phyloP scores from a whole-genome alignment of 1,284 basidiomycete genomes.

The Naganishia sp. region DNA sequence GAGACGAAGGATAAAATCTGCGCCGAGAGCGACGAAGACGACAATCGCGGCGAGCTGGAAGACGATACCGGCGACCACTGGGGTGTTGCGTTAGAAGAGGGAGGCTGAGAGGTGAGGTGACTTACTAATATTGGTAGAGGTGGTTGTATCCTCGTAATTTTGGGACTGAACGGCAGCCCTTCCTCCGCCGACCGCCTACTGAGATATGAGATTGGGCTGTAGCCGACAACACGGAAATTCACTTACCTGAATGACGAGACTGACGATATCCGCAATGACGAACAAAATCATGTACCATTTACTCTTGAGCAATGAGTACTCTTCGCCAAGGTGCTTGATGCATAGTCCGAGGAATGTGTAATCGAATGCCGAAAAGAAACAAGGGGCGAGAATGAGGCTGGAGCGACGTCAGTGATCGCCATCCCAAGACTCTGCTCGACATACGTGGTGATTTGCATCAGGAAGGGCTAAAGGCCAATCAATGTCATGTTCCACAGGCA shows the following conservation, averaged over 20 bases:
- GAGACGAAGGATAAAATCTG: conserved; percentile 45
- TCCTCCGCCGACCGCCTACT: conserved; percentile 53
- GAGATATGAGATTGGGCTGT: neutral
- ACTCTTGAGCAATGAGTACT: conserved; percentile 48
- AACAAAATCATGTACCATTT: conserved; percentile 50
- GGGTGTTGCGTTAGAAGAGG: neutral
- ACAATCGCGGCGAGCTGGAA: conserved; percentile 49
- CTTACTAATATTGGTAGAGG: conserved; percentile 41
- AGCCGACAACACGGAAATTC: too few relatives aligned
- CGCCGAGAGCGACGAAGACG: conserved; percentile 43
- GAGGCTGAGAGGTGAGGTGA: neutral
- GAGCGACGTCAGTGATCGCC: neutral
- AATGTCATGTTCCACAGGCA: neutral
- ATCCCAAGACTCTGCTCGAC: conserved; percentile 21
- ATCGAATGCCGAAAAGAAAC: conserved; percentile 47
- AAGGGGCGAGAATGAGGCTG: conserved; percentile 51
- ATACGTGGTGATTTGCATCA: conserved; percentile 56
- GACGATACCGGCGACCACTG: conserved; percentile 52
- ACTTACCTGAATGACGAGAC: conserved; percentile 45
- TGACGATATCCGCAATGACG: conserved; percentile 50
- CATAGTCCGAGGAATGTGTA: conserved; percentile 51
- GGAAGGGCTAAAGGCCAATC: conserved; percentile 40
- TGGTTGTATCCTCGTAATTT: conserved; percentile 28
- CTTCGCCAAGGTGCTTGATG: conserved; percentile 45
- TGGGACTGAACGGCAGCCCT: conserved; percentile 39